These are phyloP conservation scores for Musa beccarii DNA, from an alignment of 176 grass and related monocot genomes.

Conservation along the genomic window DNA sequence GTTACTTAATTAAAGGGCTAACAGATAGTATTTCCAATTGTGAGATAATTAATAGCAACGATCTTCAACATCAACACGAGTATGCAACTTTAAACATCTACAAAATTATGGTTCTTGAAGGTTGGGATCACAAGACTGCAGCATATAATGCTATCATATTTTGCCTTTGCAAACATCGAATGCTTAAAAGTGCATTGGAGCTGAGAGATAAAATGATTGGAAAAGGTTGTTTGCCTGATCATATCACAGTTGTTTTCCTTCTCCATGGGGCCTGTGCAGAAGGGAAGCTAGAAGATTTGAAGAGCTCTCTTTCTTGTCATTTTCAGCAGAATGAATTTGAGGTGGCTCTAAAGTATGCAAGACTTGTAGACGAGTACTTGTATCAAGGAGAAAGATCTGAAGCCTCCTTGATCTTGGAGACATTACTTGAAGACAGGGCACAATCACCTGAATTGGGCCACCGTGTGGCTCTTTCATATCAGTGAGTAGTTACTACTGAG, in stretches of 20 bases:
- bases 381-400: slow-evolving; percentile 16
- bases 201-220: slow-evolving; percentile 50
- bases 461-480: not conserved
- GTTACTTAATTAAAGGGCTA: slow-evolving; percentile 65
- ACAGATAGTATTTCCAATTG: slow-evolving; percentile 27
- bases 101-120: slow-evolving; percentile 41
- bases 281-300: slow-evolving; percentile 46
- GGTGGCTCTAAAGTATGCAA: slow-evolving; percentile 35
- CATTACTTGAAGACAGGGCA: slow-evolving; percentile 24
- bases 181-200: slow-evolving; percentile 60
- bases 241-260: slow-evolving; percentile 63
- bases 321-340: slow-evolving; percentile 42
- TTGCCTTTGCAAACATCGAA: slow-evolving; percentile 65
- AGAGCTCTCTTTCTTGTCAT: slow-evolving; percentile 32
- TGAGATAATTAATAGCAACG: slow-evolving; percentile 21
- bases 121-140: slow-evolving; percentile 44
- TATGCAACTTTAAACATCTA: slow-evolving; percentile 45
- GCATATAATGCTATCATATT: slow-evolving; percentile 65
- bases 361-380: slow-evolving; percentile 40
- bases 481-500: not conserved
- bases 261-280: slow-evolving; percentile 78
- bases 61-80: slow-evolving; percentile 26
- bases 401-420: slow-evolving; percentile 20
- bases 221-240: slow-evolving; percentile 38
- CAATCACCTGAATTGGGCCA: not conserved